A percentile compares a stretch with the other conserved stretches of the same genome.
phyloP scores from a whole-genome alignment of 2,329 filamentous ascomycete genomes.

The Canariomyces notabilis region DNA sequence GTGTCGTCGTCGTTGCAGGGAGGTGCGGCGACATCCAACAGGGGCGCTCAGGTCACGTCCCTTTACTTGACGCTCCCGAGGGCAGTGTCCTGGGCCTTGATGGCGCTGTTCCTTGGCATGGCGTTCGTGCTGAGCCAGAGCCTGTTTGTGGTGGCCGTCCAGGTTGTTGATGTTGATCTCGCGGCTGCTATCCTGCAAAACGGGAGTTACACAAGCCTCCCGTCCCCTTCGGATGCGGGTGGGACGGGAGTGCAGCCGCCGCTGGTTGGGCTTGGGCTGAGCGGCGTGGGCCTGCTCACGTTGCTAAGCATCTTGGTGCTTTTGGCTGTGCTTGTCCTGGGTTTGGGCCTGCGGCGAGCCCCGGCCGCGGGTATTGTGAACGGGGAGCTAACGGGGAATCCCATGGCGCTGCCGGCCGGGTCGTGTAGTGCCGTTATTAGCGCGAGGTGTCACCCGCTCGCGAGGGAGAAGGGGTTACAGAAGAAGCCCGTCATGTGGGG shows the following conservation, averaged over 20 bases:
- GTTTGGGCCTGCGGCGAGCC: conserved; percentile 38
- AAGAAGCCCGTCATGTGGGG: conserved; percentile 40
- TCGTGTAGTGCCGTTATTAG: conserved; percentile 49
- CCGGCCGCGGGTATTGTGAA: conserved; percentile 32
- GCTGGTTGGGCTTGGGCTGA: conserved; percentile 38
- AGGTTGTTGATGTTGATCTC: conserved; percentile 15
- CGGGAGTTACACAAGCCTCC: conserved; percentile 1
- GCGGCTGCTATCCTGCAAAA: conserved; percentile 11
- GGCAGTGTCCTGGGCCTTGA: conserved; percentile 40
- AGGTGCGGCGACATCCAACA: too few species aligned
- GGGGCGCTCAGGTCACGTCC: conserved; percentile 42
- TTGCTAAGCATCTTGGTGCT: conserved; percentile 39
- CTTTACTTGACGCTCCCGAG: conserved; percentile 48
- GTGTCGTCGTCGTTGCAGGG: conserved; percentile 38
- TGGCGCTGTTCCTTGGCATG: conserved; percentile 39
- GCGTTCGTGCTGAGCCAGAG: conserved; percentile 44
- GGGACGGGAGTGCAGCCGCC: background rate
- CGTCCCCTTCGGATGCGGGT: conserved; percentile 2
- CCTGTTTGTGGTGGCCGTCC: conserved; percentile 34
- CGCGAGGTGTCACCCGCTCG: conserved; percentile 40
- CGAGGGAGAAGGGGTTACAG: conserved; percentile 31
- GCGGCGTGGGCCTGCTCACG: conserved; percentile 38
- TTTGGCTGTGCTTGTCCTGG: conserved; percentile 34
- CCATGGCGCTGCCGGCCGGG: conserved; percentile 43
- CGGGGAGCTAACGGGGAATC: conserved; percentile 40